Base-by-base conservation (phyloP, 75 land plant genomes). In the Larix kaempferi region DNA sequence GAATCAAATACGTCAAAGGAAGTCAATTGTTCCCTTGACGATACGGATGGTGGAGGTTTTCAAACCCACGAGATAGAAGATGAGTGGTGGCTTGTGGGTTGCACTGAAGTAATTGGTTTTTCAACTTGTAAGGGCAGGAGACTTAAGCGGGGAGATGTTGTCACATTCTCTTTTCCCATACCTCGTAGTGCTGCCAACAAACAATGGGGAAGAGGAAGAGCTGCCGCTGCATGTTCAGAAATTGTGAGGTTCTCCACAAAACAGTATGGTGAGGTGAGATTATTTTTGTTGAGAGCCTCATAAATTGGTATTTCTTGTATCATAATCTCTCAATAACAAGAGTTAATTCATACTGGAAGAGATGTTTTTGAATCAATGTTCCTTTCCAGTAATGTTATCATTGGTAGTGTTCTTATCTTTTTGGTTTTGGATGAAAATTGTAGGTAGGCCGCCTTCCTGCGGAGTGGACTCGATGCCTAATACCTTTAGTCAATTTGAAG, bases 381-480 rank as follows among this genome's bases (percentile, higher is more conserved):
- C 33, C 49, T 41, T 37, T 69, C 39, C 39, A 19, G 52, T 22
- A 41, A 69, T 39, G 3, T 4, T 69, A 39, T 39, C 23, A 69
- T 69, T 41, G 11, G 73, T 44, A n/a, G 73, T 69, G 22, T 21
- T 69, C 25, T 49, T 39, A 21, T 41, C 49, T n/a, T 39, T 39
- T 49, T 41, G n/a, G 35, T 39, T 37, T 37, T 69, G 11, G 73
- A 69, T 69, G 22, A 22, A 3, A 41, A 37, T 61, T 58, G 71
- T 80, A 95, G 98, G 89, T 94, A 74, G 99, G 99, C 39, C 88
- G 98, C 16, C 91, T 96, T 35, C 99, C 98, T 6, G 91, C 83
- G 44, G 99, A 96, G 71, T 94, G 97, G 99, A 89, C 98, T 55
- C 84, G 91, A 19, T 96, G 95, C 74, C 82, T 94, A 11, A 84